These are phyloP conservation scores for Trametes cubensis DNA, from an alignment of 768 basidiomycete genomes.

Conservation along the genomic window DNA sequence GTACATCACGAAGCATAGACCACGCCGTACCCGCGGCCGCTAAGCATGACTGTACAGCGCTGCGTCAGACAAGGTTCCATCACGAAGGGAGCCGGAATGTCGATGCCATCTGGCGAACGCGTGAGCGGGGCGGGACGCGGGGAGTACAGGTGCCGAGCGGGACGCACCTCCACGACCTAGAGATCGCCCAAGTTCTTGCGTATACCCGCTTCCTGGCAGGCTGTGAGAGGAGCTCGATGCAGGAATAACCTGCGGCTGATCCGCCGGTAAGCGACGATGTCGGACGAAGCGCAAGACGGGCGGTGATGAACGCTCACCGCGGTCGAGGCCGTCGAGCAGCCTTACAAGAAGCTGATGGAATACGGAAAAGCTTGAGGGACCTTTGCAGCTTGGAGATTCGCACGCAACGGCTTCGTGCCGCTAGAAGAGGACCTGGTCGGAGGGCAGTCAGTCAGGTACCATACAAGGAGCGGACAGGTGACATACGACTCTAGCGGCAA, in stretches of 20 bases:
- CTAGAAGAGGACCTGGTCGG: background rate
- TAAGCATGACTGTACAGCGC: background rate
- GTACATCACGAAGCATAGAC: background rate
- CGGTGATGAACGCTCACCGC: slow-evolving; percentile 27
- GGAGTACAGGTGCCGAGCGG: background rate
- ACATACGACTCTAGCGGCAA: slow-evolving; percentile 2
- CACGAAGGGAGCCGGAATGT: slow-evolving; percentile 3
- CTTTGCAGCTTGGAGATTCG: slow-evolving; percentile 30
- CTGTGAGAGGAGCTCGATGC: slow-evolving; percentile 36
- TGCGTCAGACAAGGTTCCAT: slow-evolving; percentile 13
- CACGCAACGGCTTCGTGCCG: slow-evolving; percentile 16
- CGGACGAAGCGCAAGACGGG: background rate
- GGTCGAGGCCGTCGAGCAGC: slow-evolving; percentile 41
- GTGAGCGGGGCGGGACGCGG: background rate
- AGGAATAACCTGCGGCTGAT: slow-evolving; percentile 15
- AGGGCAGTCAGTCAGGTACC: background rate
- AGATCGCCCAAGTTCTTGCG: slow-evolving; percentile 32
- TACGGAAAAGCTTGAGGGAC: slow-evolving; percentile 36
- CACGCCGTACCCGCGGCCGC: background rate
- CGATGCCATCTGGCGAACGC: slow-evolving; percentile 13
- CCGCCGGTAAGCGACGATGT: background rate
- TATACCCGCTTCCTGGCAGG: slow-evolving; percentile 35
- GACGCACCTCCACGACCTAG: slow-evolving; percentile 30
- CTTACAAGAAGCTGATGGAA: slow-evolving; percentile 48
- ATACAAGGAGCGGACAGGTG: background rate